phyloP scores from a whole-genome alignment of 768 basidiomycete genomes.

The Brasilioporus rufonigricans region DNA sequence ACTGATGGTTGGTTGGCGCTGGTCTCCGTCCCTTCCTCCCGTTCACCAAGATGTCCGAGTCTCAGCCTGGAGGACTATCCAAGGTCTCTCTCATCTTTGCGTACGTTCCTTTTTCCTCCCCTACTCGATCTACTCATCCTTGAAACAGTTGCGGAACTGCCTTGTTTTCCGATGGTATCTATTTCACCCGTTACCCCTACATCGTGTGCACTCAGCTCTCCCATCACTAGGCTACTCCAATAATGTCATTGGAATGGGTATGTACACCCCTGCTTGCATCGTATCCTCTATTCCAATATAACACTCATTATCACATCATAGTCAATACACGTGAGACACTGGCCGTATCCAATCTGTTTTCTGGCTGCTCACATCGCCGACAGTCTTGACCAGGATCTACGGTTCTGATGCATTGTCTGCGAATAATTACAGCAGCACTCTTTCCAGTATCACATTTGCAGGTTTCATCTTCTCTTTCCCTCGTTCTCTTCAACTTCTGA shows the following conservation, averaged over 20 bases:
- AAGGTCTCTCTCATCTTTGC: constrained; percentile 84
- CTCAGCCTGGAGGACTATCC: constrained; percentile 26
- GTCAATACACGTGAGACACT: constrained; percentile 62
- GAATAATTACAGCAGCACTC: constrained; percentile 58
- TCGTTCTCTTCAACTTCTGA: constrained; percentile 57
- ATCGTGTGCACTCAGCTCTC: constrained; percentile 2
- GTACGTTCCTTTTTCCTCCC: constrained; percentile 40
- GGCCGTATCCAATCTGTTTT: not conserved
- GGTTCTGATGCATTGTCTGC: constrained; percentile 47
- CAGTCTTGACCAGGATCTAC: constrained; percentile 74
- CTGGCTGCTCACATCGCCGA: constrained; percentile 1
- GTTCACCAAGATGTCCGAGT: constrained; percentile 17
- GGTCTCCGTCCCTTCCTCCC: not conserved
- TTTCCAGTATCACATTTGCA: constrained; percentile 74
- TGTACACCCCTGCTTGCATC: constrained; percentile 25
- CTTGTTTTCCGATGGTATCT: constrained; percentile 78
- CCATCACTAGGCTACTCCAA: constrained; percentile 67
- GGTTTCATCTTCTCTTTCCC: constrained; percentile 73
- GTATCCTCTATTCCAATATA: not conserved
- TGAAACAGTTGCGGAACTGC: constrained; percentile 75
- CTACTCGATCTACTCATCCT: not conserved
- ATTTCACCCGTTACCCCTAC: not conserved
- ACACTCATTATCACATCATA: constrained; percentile 25
- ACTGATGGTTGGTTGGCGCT: not conserved
- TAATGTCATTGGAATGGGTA: constrained; percentile 73